phyloP scores from a whole-genome alignment of 345 rosid genomes.

The Sisymbrium altissimum region DNA sequence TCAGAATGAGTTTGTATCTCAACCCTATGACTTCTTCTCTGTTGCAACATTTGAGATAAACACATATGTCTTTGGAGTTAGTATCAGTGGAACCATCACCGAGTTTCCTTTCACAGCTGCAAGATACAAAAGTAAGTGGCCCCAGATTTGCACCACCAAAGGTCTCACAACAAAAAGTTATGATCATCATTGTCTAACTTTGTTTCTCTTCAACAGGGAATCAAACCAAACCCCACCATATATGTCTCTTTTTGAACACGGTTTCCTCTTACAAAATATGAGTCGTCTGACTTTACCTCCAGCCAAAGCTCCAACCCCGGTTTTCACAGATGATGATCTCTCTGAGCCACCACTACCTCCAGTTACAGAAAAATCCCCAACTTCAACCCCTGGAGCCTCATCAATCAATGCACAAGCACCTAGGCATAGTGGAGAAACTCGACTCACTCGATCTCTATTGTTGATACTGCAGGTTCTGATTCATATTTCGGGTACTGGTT shows the following conservation, averaged over 20 bases:
- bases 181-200: not conserved
- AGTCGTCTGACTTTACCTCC: slow-evolving; percentile 31
- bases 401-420: slow-evolving; percentile 25
- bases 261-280: slow-evolving; percentile 30
- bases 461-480: no score
- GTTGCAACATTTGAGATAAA: slow-evolving; percentile 73
- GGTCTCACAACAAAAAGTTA: not conserved
- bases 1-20: slow-evolving; percentile 73
- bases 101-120: slow-evolving; percentile 71
- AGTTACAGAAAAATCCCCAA: slow-evolving; percentile 26
- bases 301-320: slow-evolving; percentile 49
- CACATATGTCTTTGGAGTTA: slow-evolving; percentile 19
- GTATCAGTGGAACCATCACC: slow-evolving; percentile 55
- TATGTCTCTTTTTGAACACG: slow-evolving; percentile 52
- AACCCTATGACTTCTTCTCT: slow-evolving; percentile 74
- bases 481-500: no score
- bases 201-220: slow-evolving; percentile 44
- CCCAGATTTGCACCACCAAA: not conserved
- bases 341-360: not conserved
- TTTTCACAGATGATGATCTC: slow-evolving; percentile 43
- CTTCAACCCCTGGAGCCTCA: slow-evolving; percentile 36
- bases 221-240: slow-evolving; percentile 29
- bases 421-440: slow-evolving; percentile 41
- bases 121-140: slow-evolving; percentile 43
- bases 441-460: slow-evolving; percentile 26